Percentiles rank a stretch among this genome's conserved stretches.
These are phyloP conservation scores for Filobasidium uniguttulatum DNA, from an alignment of 1,284 basidiomycete genomes.

Conservation along the genomic window DNA sequence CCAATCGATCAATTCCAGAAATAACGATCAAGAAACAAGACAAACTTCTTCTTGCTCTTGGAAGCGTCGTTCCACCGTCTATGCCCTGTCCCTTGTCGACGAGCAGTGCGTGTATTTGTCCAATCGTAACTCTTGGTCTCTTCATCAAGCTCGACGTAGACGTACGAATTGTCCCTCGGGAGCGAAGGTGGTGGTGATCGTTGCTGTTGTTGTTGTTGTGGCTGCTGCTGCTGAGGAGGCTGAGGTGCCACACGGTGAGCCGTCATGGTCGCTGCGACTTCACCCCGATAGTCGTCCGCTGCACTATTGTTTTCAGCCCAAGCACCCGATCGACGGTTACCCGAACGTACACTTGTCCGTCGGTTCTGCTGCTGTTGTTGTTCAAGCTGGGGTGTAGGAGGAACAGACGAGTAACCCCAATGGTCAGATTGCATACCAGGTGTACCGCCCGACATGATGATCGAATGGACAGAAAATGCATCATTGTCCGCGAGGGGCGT, in stretches of 20 bases:
- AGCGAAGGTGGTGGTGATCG: constrained; percentile 8
- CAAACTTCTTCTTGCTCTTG: constrained; percentile 29
- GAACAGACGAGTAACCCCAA: too few relatives aligned
- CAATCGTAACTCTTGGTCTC: neutral
- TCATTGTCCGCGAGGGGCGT: constrained; percentile 13
- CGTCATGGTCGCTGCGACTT: neutral
- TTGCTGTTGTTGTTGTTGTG: too few relatives aligned
- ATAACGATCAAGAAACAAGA: neutral
- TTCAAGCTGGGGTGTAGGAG: too few relatives aligned
- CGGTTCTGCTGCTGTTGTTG: too few relatives aligned
- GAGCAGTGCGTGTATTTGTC: neutral
- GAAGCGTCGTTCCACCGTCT: constrained; percentile 16
- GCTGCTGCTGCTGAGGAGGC: too few relatives aligned
- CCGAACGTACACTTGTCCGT: neutral
- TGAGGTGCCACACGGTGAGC: neutral
- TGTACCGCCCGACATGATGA: too few relatives aligned
- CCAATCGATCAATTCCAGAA: neutral
- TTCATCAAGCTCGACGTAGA: constrained; percentile 24
- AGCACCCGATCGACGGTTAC: too few relatives aligned
- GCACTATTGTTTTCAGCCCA: too few relatives aligned
- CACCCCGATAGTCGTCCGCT: too few relatives aligned
- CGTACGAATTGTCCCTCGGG: constrained; percentile 29
- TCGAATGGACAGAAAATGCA: constrained; percentile 19
- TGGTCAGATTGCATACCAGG: too few relatives aligned
- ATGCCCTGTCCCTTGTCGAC: neutral